Conservation (phyloP, 2,329 filamentous ascomycete genomes). For the Mycosphaerella sp. region DNA sequence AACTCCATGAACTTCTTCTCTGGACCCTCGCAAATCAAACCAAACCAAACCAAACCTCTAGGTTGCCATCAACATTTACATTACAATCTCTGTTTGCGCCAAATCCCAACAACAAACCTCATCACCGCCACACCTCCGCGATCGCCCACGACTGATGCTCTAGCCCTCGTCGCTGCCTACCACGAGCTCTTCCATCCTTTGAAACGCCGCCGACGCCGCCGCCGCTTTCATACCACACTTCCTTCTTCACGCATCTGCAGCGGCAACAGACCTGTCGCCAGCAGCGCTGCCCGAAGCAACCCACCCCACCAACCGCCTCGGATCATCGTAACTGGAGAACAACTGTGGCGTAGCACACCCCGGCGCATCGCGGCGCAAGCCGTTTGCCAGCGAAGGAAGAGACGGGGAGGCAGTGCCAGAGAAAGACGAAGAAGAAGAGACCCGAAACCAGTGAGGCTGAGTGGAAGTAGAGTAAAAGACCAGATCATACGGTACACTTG, state of each 20-base stretch:
- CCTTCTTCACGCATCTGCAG: neutral
- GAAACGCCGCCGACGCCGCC: neutral
- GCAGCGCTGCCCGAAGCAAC: neutral
- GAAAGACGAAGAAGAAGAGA: neutral
- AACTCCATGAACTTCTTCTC: neutral
- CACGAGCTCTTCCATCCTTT: neutral
- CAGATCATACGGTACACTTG: neutral
- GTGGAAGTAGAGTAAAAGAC: neutral
- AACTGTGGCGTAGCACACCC: conserved; percentile 14
- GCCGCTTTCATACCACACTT: neutral
- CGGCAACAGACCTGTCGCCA: neutral
- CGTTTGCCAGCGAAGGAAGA: conserved; percentile 14
- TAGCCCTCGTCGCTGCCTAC: no score
- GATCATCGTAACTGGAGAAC: neutral
- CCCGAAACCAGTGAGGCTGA: neutral
- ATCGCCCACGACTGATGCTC: no score
- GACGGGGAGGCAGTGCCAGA: conserved; percentile 9
- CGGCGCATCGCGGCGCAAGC: conserved; percentile 15
- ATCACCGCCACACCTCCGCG: no score
- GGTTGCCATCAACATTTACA: no score
- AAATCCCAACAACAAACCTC: no score
- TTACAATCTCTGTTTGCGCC: no score
- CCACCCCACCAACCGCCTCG: neutral
- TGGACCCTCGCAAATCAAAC: no score
- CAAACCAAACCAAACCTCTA: no score